A percentile compares a stretch with the other conserved stretches of the same genome.
Conservation (phyloP, 495 filamentous ascomycete genomes). For the Elaphomyces granulatus region DNA sequence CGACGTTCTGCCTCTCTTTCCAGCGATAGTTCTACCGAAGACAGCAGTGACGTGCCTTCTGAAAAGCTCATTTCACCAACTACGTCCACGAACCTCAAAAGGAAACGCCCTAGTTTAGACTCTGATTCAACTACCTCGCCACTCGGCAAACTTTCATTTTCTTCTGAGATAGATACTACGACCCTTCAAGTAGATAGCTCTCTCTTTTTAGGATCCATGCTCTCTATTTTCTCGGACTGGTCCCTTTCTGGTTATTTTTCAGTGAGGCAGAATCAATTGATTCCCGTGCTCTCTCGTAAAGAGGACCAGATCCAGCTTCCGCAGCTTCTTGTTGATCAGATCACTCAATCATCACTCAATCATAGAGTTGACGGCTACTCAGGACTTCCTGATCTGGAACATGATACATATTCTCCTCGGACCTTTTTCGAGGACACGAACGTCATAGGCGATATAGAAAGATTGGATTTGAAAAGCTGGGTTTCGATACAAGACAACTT, state of each 20-base stretch:
- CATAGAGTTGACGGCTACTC: constrained; percentile 21
- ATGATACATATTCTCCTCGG: constrained; percentile 13
- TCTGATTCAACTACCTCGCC: constrained; percentile 19
- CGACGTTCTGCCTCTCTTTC: constrained; percentile 15
- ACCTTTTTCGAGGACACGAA: constrained; percentile 18
- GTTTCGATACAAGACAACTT: constrained; percentile 23
- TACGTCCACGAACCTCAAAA: constrained; percentile 18
- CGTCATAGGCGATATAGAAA: constrained; percentile 20
- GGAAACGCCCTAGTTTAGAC: constrained; percentile 29
- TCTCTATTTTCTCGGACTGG: constrained; percentile 34
- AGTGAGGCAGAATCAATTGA: constrained; percentile 18
- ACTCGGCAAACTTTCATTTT: constrained; percentile 15
- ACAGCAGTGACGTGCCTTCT: constrained; percentile 17
- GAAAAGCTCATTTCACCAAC: constrained; percentile 14
- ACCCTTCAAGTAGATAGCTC: constrained; percentile 18
- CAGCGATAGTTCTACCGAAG: constrained; percentile 20
- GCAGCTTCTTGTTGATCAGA: constrained; percentile 35
- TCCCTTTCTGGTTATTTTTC: constrained; percentile 30
- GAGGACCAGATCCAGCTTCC: constrained; percentile 32
- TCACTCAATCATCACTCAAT: constrained; percentile 33
- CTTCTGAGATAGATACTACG: constrained; percentile 11
- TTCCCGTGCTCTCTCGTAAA: constrained; percentile 20
- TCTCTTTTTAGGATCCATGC: constrained; percentile 30
- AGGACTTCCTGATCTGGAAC: constrained; percentile 20
- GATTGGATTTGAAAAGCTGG: constrained; percentile 26